These are phyloP conservation scores for Panaeolus papilionaceus DNA, from an alignment of 768 basidiomycete species.

Conservation along the genomic window DNA sequence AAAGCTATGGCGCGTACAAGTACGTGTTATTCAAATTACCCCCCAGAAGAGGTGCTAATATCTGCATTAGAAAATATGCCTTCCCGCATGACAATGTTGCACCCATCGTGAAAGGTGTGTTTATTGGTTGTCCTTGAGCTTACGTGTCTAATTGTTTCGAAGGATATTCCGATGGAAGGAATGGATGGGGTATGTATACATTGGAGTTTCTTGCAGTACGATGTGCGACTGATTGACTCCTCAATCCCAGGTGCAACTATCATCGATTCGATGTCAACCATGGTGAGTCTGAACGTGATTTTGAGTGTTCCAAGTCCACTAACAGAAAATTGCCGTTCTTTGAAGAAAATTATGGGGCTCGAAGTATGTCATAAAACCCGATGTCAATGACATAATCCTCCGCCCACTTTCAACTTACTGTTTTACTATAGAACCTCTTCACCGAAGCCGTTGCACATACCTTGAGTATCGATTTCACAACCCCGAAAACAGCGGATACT, in stretches of 20 bases:
- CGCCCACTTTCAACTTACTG: not conserved
- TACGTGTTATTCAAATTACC: slow-evolving; percentile 29
- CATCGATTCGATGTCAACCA: slow-evolving; percentile 65
- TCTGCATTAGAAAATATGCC: slow-evolving; percentile 52
- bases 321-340: not conserved
- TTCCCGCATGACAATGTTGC: slow-evolving; percentile 66
- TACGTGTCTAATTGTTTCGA: not conserved
- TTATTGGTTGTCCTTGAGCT: not conserved
- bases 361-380: slow-evolving; percentile 35
- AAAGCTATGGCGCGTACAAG: slow-evolving; percentile 65
- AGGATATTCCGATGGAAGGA: slow-evolving; percentile 47
- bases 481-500: slow-evolving; percentile 48
- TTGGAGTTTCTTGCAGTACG: not conserved
- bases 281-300: slow-evolving; percentile 45
- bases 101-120: slow-evolving; percentile 50
- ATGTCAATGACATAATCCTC: not conserved
- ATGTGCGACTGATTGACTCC: slow-evolving; percentile 25
- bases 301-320: not conserved
- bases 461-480: slow-evolving; percentile 59
- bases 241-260: slow-evolving; percentile 61
- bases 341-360: slow-evolving; percentile 64
- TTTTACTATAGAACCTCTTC: slow-evolving; percentile 52
- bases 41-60: not conserved
- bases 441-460: slow-evolving; percentile 59
- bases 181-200: slow-evolving; percentile 47